phyloP scores from a whole-genome alignment of 179 eudicot species.

The Heliamphora ciliata region DNA sequence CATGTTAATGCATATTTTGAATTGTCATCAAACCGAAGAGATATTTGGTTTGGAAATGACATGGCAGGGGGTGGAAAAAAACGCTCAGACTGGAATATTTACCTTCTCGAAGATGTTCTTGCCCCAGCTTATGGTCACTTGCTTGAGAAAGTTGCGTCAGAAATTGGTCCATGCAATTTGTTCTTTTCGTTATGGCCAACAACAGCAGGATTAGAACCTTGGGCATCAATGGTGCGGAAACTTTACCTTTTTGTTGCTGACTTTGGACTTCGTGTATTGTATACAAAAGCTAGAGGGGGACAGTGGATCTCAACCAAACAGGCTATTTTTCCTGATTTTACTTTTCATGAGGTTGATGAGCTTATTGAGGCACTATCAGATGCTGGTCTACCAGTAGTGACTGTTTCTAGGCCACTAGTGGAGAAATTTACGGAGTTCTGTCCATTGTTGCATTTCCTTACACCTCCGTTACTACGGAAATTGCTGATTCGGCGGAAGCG shows the following conservation, averaged over 20 bases:
- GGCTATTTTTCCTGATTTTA: conserved; percentile 84
- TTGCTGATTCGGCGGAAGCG: conserved; percentile 71
- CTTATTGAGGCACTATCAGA: conserved; percentile 78
- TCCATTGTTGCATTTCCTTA: conserved; percentile 75
- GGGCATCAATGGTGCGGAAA: conserved; percentile 84
- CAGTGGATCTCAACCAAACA: conserved; percentile 96
- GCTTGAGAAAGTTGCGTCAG: conserved; percentile 77
- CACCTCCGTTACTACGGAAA: conserved; percentile 82
- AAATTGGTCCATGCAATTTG: conserved; percentile 71
- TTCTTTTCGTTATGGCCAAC: conserved; percentile 92
- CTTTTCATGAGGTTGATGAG: conserved; percentile 57
- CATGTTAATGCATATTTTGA: conserved; percentile 97
- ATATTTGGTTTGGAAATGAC: conserved; percentile 99
- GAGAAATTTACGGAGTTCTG: conserved; percentile 78
- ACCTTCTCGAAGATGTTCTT: conserved; percentile 89
- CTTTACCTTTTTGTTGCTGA: conserved; percentile 79
- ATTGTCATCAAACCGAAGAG: conserved; percentile 95
- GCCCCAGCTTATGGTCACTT: conserved; percentile 96
- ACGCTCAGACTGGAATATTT: conserved; percentile 95
- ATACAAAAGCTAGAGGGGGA: conserved; percentile 92
- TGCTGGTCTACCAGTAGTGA: conserved; percentile 73
- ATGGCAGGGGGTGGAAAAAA: conserved; percentile 98
- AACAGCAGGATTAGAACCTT: conserved; percentile 62
- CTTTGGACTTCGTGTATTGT: conserved; percentile 64
- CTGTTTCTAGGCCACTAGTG: conserved; percentile 56